A percentile compares a stretch with the other conserved stretches of the same genome.
Conservation (phyloP, 2,329 filamentous ascomycete species). For the Aspergillus pseudoglaucus region DNA sequence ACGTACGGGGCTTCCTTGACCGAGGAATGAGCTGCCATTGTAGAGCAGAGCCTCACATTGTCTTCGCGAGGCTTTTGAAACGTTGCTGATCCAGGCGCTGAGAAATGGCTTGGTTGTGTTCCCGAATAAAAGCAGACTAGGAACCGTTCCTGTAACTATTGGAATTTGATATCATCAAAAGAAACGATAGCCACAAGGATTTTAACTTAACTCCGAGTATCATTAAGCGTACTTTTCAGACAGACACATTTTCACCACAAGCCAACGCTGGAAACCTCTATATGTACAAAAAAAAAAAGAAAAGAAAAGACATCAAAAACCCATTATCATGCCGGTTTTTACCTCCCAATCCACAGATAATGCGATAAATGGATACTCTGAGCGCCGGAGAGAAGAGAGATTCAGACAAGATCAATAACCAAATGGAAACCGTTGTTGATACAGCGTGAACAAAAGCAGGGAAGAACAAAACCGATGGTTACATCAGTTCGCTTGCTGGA, state of each 20-base stretch:
- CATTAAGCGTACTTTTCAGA: slow-evolving; percentile 6
- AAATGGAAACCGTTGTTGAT: slow-evolving; percentile 30
- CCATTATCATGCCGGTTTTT: slow-evolving; percentile 34
- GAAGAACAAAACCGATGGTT: slow-evolving; percentile 20
- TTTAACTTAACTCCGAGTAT: neutral
- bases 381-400: slow-evolving; percentile 42
- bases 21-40: too few species aligned
- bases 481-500: slow-evolving; percentile 21
- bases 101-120: too few species aligned
- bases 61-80: too few species aligned
- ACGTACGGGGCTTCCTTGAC: neutral
- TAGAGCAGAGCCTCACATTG: too few species aligned
- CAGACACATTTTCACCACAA: slow-evolving; percentile 20
- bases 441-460: slow-evolving; percentile 26
- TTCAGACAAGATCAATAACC: slow-evolving; percentile 14
- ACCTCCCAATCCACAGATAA: slow-evolving; percentile 31
- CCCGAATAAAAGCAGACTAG: too few species aligned
- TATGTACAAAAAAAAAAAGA: slow-evolving; percentile 34
- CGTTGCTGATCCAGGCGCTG: too few species aligned
- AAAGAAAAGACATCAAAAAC: slow-evolving; percentile 29
- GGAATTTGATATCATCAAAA: too few species aligned
- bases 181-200: too few species aligned
- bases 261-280: slow-evolving; percentile 31
- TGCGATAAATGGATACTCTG: slow-evolving; percentile 34
- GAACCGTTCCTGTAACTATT: too few species aligned